Conservation (phyloP, 2,329 filamentous ascomycete genomes). For the Alternaria conjuncta region DNA sequence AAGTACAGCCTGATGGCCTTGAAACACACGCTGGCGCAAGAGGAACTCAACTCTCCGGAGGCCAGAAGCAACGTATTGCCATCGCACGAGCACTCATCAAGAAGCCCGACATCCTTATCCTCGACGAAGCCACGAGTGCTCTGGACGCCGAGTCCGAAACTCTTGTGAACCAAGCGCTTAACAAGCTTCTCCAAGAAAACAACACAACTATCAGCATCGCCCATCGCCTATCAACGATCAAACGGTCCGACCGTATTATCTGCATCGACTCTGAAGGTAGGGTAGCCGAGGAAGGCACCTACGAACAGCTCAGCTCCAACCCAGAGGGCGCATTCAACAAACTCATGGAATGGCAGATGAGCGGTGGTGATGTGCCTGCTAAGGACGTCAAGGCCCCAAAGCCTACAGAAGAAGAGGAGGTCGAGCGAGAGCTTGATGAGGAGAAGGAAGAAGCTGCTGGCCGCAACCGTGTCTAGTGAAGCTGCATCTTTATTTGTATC, state of each 20-base stretch:
- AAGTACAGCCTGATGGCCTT: slow-evolving; percentile 77
- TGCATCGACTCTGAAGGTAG: slow-evolving; percentile 85
- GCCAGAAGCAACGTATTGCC: slow-evolving; percentile 96
- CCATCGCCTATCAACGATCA: slow-evolving; percentile 94
- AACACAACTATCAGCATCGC: slow-evolving; percentile 99
- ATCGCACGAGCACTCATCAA: slow-evolving; percentile 95
- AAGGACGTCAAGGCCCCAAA: slow-evolving; percentile 37
- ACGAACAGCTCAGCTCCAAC: slow-evolving; percentile 74
- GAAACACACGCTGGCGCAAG: slow-evolving; percentile 93
- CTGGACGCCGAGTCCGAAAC: slow-evolving; percentile 97
- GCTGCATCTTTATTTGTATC: neutral
- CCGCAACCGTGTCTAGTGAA: slow-evolving; percentile 22
- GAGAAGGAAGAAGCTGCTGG: slow-evolving; percentile 46
- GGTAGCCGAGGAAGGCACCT: slow-evolving; percentile 90
- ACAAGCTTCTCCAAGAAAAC: slow-evolving; percentile 78
- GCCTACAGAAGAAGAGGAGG: slow-evolving; percentile 58
- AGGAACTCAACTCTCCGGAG: slow-evolving; percentile 91
- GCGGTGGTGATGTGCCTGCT: slow-evolving; percentile 68
- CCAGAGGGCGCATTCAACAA: slow-evolving; percentile 86
- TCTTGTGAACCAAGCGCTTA: slow-evolving; percentile 88
- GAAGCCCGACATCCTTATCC: slow-evolving; percentile 92
- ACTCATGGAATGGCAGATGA: slow-evolving; percentile 99
- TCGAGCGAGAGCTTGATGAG: slow-evolving; percentile 52
- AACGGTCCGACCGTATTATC: slow-evolving; percentile 92
- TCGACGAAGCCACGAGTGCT: slow-evolving; percentile 94